phyloP scores from a whole-genome alignment of 129 eudicot genomes.

The Centaurea solstitialis region DNA sequence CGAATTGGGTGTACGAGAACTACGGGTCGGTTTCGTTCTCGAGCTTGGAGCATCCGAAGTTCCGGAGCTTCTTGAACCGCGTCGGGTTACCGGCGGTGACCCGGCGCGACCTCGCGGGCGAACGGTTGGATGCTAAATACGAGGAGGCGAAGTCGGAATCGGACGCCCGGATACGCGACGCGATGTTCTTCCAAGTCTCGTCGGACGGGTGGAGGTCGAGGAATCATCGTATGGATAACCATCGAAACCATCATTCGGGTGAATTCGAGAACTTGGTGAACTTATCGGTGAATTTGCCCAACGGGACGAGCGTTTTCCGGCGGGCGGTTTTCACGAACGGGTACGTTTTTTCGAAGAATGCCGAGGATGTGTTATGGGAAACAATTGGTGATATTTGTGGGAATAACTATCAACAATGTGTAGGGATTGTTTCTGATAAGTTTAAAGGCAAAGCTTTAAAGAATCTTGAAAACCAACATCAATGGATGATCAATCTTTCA shows the following conservation, averaged over 20 bases:
- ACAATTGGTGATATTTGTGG: slow-evolving; percentile 74
- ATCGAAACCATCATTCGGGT: slow-evolving; percentile 15
- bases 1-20: slow-evolving; percentile 88
- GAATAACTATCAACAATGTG: slow-evolving; percentile 65
- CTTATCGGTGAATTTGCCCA: slow-evolving; percentile 81
- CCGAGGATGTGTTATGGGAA: slow-evolving; percentile 86
- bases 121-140: slow-evolving; percentile 70
- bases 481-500: slow-evolving; percentile 87
- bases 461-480: slow-evolving; percentile 83
- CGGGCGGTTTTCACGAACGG: slow-evolving; percentile 77
- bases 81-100: slow-evolving; percentile 73
- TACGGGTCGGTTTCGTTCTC: slow-evolving; percentile 85
- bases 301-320: slow-evolving; percentile 83
- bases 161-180: slow-evolving; percentile 78
- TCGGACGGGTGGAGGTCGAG: slow-evolving; percentile 80
- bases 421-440: slow-evolving; percentile 89
- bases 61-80: slow-evolving; percentile 68
- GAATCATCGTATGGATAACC: slow-evolving; percentile 24
- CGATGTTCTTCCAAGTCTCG: slow-evolving; percentile 82
- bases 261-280: slow-evolving; percentile 71
- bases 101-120: slow-evolving; percentile 58
- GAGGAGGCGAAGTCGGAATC: slow-evolving; percentile 64
- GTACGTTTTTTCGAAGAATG: slow-evolving; percentile 74
- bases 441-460: slow-evolving; percentile 79
- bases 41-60: slow-evolving; percentile 82